Percentiles rank a stretch among this genome's conserved stretches.
Evolutionary conservation across 2,329 filamentous ascomycete species (phyloP).

Genomic region (Penicillium sp.): DNA sequence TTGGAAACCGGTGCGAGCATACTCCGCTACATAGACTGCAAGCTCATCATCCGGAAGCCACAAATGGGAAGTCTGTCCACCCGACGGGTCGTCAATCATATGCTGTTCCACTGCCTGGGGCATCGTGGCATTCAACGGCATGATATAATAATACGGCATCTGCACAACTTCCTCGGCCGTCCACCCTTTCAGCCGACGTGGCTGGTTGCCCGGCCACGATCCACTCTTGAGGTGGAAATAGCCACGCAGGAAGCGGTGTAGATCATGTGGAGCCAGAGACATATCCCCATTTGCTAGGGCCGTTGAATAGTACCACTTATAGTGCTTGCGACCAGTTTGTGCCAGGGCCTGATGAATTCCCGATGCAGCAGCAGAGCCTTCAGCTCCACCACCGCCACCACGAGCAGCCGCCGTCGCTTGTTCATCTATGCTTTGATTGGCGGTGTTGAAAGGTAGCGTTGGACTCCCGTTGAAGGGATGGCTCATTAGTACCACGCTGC

Average conservation of each 20-base stretch:
- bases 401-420: background rate
- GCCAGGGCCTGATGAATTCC: slow-evolving; percentile 60
- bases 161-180: slow-evolving; percentile 56
- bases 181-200: slow-evolving; percentile 57
- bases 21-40: slow-evolving; percentile 61
- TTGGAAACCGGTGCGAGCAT: slow-evolving; percentile 62
- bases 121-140: slow-evolving; percentile 60
- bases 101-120: slow-evolving; percentile 55
- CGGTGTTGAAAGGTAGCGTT: slow-evolving; percentile 49
- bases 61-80: slow-evolving; percentile 35
- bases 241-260: slow-evolving; percentile 62
- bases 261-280: slow-evolving; percentile 45
- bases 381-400: slow-evolving; percentile 11
- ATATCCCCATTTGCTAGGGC: slow-evolving; percentile 37
- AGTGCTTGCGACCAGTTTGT: slow-evolving; percentile 62
- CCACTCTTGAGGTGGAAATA: slow-evolving; percentile 70
- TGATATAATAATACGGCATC: slow-evolving; percentile 69
- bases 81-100: slow-evolving; percentile 52
- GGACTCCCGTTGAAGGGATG: slow-evolving; percentile 62
- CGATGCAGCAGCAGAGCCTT: slow-evolving; percentile 21
- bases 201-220: slow-evolving; percentile 57
- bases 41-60: slow-evolving; percentile 64
- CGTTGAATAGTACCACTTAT: slow-evolving; percentile 60
- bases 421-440: slow-evolving; percentile 24
- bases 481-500: slow-evolving; percentile 61